Conservation (phyloP, 352 stramenopile genomes). For the Sclerospora graminicola region DNA sequence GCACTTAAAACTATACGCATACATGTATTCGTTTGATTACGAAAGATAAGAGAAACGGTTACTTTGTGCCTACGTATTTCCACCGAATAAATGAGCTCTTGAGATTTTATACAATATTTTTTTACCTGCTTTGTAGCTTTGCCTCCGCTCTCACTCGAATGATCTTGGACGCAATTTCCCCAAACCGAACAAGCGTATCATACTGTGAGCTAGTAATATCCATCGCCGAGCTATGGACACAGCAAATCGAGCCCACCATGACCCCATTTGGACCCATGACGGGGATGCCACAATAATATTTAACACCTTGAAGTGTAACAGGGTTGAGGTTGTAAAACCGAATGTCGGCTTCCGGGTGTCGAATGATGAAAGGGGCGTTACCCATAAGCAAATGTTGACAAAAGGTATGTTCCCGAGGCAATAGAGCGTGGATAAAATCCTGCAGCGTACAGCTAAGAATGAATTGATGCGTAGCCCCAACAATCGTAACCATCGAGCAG, state of each 20-base stretch:
- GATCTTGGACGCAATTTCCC: constrained; percentile 28
- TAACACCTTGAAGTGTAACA: constrained; percentile 18
- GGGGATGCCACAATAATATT: constrained; percentile 59
- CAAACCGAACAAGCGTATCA: constrained; percentile 21
- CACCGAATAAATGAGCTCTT: too few relatives aligned
- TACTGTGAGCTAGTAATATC: constrained; percentile 24
- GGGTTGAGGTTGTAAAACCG: constrained; percentile 44
- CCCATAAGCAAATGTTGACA: constrained; percentile 59
- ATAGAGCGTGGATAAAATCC: constrained; percentile 15
- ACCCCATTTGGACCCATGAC: constrained; percentile 14
- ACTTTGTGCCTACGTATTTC: not conserved
- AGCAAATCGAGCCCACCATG: constrained; percentile 26
- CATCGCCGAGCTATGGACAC: constrained; percentile 18
- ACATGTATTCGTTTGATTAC: too few relatives aligned
- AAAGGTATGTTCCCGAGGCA: constrained; percentile 45
- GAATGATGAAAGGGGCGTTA: constrained; percentile 29
- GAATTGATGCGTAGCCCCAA: constrained; percentile 34
- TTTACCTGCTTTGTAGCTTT: constrained; percentile 4
- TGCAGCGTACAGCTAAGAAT: constrained; percentile 35
- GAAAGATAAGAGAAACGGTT: not conserved
- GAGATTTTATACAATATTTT: too few relatives aligned
- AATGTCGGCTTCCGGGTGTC: constrained; percentile 21
- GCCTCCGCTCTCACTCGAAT: constrained; percentile 21
- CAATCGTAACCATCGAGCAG: constrained; percentile 45
- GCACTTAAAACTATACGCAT: too few relatives aligned